Base-by-base conservation (phyloP, 1,284 basidiomycete genomes). In the Tilletiaria anomala region DNA sequence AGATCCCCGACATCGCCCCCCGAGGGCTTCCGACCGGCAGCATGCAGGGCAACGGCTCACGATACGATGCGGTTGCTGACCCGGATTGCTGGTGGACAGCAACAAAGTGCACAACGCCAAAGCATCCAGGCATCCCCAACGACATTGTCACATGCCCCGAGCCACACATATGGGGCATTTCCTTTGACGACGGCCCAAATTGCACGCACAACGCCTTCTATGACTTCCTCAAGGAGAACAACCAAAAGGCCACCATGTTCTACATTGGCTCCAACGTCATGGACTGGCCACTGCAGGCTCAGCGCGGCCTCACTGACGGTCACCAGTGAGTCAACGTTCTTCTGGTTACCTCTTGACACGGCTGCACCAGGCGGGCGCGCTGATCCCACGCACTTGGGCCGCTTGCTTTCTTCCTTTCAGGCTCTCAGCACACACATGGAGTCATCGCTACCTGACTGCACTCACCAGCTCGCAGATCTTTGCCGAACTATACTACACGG, bases 401-500 rank as follows among this genome's bases (percentile, higher is more conserved):
- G 18, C 17, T 18, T 15, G 6, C 39, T 33, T 8, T 8, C 38
- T 14, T 24, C 6, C 14, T 31, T 5, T 23, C 4, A 15, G 47
- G 32, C 65, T 71, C 41, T 68, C 68, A 40, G 52, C 69, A 17
- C 48, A 48, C 32, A 48, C 70, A 31, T 73, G 72, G 72, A 67
- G 64, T 10, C 72, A 73, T 51, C 64, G 60, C 52, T 70, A 70
- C 58, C 71, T 73, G 70, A 74, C 73, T 5, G 58, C 70, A 11
- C 57, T 74, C 39, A 67, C 43, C 68, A 43, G 71, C 60, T 71
- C 73, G 41, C 63, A 71, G 47, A 72, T 69, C 19, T 75, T 75
- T 50, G 72, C 73, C 32, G 74, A 75, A 60, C 66, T 76, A 17
- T 76, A 72, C 59, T 75, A 74, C 68, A 71, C 72, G 20, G 67